Evolutionary conservation across 768 basidiomycete species (phyloP), one percentile per base, ranked within the genome.

Genomic region (Boletus subparvulus): DNA sequence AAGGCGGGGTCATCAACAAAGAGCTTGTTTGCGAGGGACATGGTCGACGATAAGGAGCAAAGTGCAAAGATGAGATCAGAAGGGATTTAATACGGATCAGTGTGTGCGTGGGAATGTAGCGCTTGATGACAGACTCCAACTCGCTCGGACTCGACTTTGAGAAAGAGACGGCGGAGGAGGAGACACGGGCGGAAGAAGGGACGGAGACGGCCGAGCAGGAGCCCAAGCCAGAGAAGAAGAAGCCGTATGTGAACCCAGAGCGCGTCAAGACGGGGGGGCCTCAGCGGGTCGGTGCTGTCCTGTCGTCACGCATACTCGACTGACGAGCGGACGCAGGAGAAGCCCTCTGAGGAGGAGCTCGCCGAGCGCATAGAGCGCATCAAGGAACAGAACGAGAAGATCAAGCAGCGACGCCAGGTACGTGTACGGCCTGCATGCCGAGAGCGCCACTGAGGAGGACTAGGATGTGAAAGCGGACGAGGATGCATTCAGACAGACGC

Each of bases 11-110:
- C 96, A 59, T 86, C 90, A 76, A 98, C 92, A 59, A 90, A 83
- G 63, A 98, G 84, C 75, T 98, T 98, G 78, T 88, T 94, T 26
- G 95, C 87, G 73, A 98, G 88, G 56, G 94, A 97, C 95, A 98
- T 87, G 64, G 69, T 82, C 58, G 74, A 58, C 58, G 72, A 21
- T 21, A 50, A 24, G 28, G 46, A 56, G 51, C 11, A 40, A 14
- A 36, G 37, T 16, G 37, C 16, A 37, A 30, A 30, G 36, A 44
- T 16, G 11, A 28, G 14, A 42, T 50, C 16, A 40, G 21, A 41
- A 14, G 35, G 37, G 44, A 43, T 16, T 43, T 54, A 35, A 58
- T 59, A 58, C 33, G 47, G 55, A 63, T 64, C 59, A 59, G 40
- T 45, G 55, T 42, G 12, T 45, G 55, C 71, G 64, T 65, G 68